Percentiles rank a stretch among this genome's conserved stretches.
These are phyloP conservation scores for Cydonia oblonga DNA, from an alignment of 331 rosid species.

Conservation along the genomic window DNA sequence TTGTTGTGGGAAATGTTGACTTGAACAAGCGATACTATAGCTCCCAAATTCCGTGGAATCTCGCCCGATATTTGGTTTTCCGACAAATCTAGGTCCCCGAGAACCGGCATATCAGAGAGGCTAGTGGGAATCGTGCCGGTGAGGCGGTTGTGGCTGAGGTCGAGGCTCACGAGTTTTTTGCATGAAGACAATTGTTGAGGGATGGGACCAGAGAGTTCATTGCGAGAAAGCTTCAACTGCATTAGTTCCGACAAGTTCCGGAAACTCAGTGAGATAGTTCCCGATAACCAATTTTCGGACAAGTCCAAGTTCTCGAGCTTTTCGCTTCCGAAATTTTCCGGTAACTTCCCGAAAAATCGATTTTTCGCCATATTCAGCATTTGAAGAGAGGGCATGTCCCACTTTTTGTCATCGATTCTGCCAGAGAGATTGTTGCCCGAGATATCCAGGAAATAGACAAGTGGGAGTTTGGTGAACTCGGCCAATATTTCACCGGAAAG, in stretches of 20 bases:
- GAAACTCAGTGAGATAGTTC: slow-evolving; percentile 24
- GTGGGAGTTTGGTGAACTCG: slow-evolving; percentile 36
- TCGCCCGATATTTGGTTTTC: slow-evolving; percentile 65
- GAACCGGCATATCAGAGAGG: slow-evolving; percentile 58
- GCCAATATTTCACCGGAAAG: slow-evolving; percentile 46
- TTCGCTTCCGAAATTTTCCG: slow-evolving; percentile 38
- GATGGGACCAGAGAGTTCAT: slow-evolving; percentile 46
- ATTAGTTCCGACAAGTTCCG: slow-evolving; percentile 30
- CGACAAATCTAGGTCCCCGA: slow-evolving; percentile 67
- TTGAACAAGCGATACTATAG: slow-evolving; percentile 50
- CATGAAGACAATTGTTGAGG: slow-evolving; percentile 49
- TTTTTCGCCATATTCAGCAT: slow-evolving; percentile 71
- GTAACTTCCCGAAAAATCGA: slow-evolving; percentile 46
- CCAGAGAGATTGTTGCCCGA: slow-evolving; percentile 61
- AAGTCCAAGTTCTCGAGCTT: slow-evolving; percentile 57
- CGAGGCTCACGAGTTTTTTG: slow-evolving; percentile 56
- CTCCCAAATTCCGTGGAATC: slow-evolving; percentile 51
- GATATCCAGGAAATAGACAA: slow-evolving; percentile 61
- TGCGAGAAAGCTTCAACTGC: slow-evolving; percentile 50
- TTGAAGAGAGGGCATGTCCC: slow-evolving; percentile 67
- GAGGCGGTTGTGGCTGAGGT: slow-evolving; percentile 52
- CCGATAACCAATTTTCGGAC: slow-evolving; percentile 50
- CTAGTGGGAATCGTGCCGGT: slow-evolving; percentile 44
- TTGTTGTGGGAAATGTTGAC: slow-evolving; percentile 72
- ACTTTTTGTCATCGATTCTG: slow-evolving; percentile 35